These are phyloP conservation scores for Cinchona pubescens DNA, from an alignment of 257 asterid genomes.

Conservation along the genomic window DNA sequence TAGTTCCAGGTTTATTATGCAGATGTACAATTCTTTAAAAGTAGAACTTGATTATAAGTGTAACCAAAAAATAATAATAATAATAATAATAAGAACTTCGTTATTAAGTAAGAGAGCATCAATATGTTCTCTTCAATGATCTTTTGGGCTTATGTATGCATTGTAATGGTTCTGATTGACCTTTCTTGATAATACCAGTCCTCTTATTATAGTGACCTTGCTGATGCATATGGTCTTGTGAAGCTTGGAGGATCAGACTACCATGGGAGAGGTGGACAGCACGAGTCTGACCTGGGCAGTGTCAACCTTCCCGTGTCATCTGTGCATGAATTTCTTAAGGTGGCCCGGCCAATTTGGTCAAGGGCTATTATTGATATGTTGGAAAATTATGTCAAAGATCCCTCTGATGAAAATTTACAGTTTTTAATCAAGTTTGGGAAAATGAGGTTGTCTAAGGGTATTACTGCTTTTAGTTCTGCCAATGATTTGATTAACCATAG, in stretches of 20 bases:
- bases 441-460: conserved; percentile 27
- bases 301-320: conserved; percentile 54
- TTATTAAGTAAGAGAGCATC: neutral
- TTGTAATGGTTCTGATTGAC: neutral
- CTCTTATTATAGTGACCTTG: conserved; percentile 74
- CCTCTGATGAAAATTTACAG: conserved; percentile 55
- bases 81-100: too few relatives aligned
- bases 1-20: neutral
- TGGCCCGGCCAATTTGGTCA: conserved; percentile 88
- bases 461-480: conserved; percentile 23
- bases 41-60: neutral
- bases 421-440: conserved; percentile 51
- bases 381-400: conserved; percentile 53
- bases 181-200: conserved; percentile 41
- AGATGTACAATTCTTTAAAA: neutral
- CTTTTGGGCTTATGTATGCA: neutral
- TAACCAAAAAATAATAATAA: too few relatives aligned
- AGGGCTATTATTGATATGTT: conserved; percentile 58
- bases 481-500: conserved; percentile 60
- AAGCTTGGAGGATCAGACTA: conserved; percentile 97
- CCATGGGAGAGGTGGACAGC: conserved; percentile 83
- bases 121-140: neutral
- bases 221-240: conserved; percentile 67
- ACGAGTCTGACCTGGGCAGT: conserved; percentile 87
- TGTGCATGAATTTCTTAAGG: conserved; percentile 73